Evolutionary conservation across 2,329 filamentous ascomycete genomes (phyloP).

Genomic region (Didymella sp.): DNA sequence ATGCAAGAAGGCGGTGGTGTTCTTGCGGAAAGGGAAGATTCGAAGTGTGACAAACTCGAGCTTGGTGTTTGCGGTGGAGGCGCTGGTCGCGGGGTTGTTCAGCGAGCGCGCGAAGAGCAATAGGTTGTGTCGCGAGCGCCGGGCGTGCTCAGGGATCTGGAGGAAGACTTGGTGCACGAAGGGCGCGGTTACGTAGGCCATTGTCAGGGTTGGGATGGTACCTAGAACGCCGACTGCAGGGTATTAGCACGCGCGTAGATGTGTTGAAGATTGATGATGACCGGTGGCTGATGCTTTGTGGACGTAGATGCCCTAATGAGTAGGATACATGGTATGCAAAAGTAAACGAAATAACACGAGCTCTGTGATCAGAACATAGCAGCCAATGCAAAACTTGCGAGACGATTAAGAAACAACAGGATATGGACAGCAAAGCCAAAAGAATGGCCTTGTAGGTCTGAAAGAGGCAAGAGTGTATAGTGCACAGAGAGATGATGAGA

Average conservation of each 20-base stretch:
- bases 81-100: slow-evolving; percentile 21
- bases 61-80: slow-evolving; percentile 32
- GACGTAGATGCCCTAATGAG: background rate
- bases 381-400: too few relatives aligned
- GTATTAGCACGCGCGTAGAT: slow-evolving; percentile 4
- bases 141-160: slow-evolving; percentile 41
- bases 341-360: background rate
- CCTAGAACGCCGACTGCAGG: slow-evolving; percentile 37
- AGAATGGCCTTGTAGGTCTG: background rate
- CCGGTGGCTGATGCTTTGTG: background rate
- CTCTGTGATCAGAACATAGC: too few relatives aligned
- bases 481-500: background rate
- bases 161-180: slow-evolving; percentile 46
- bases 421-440: background rate
- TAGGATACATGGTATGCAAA: background rate
- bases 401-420: too few relatives aligned
- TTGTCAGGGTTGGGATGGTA: slow-evolving; percentile 41
- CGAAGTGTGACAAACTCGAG: slow-evolving; percentile 48
- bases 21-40: slow-evolving; percentile 42
- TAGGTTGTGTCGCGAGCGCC: slow-evolving; percentile 35
- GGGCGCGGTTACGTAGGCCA: slow-evolving; percentile 48
- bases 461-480: background rate
- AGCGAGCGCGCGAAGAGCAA: slow-evolving; percentile 32
- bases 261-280: background rate
- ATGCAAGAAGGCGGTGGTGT: slow-evolving; percentile 37